Conservation (phyloP, 202 grass and related monocot genomes). For the Eragrostis tef region DNA sequence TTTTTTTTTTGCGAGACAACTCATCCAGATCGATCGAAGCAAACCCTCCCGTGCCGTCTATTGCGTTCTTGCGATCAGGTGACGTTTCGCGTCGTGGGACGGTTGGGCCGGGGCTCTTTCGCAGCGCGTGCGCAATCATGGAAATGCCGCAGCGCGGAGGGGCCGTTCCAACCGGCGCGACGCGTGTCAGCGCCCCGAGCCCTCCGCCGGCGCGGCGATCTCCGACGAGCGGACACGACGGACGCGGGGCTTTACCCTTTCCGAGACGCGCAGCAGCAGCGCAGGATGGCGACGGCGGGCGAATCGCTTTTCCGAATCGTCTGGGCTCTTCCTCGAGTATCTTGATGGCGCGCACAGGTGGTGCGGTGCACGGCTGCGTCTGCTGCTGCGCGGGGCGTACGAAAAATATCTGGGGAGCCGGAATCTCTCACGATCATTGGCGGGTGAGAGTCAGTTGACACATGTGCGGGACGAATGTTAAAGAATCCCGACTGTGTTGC, state of each 20-base stretch:
- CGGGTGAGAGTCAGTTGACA: neutral
- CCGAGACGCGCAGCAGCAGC: neutral
- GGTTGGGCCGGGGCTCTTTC: too few species aligned
- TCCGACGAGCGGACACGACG: neutral
- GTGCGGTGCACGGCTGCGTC: neutral
- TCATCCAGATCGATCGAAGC: too few species aligned
- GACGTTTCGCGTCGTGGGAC: neutral
- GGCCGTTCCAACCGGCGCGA: neutral
- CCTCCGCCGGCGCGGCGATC: neutral
- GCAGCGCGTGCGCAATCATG: constrained; percentile 13
- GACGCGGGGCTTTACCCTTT: neutral
- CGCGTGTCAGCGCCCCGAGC: neutral
- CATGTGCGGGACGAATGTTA: neutral
- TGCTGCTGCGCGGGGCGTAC: neutral
- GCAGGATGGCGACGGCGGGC: neutral
- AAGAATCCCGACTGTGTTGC: neutral
- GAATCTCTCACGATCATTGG: neutral
- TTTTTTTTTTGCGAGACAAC: too few species aligned
- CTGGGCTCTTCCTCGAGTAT: neutral
- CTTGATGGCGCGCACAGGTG: neutral
- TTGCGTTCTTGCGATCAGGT: neutral
- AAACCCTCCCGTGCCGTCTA: too few species aligned
- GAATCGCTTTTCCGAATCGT: neutral
- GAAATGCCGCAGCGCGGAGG: neutral
- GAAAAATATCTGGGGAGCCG: neutral